Base-by-base conservation (phyloP, 2,329 filamentous ascomycete genomes). In the Xylariaceae sp. region DNA sequence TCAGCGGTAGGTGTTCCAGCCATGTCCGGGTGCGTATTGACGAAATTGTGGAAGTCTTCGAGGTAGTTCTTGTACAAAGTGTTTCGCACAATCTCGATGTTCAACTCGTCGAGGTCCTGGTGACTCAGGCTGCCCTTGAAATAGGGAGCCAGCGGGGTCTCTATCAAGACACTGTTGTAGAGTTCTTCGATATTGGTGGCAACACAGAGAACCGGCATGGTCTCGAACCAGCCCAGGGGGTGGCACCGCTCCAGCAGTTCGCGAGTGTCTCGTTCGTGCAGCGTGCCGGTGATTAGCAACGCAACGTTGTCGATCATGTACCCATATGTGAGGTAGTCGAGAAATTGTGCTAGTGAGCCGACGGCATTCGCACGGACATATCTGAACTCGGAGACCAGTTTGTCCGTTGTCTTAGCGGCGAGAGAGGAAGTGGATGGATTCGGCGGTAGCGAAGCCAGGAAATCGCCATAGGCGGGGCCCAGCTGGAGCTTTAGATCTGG, bases 291-390 rank as follows among this genome's bases (percentile, higher is more conserved):
- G 73, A 99, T 99, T 67, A 99, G 84, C 41, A 99, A 86, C 40
- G 95, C 94, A 51, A 99, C 91, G 67, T 99, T 99, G 76, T 99
- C 94, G 73, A 99, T 99, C 94, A 99, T 99, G 80, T 99, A 99
- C 59, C 91, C 92, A 72, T 99, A 99, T 1, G 94, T 99, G 58
- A 99, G 79, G 73, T 96, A 99, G 73, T 97, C 91, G 83, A 99
- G 91, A 73, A 99, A 99, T 70, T 89, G 91, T 60, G 91, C 87
- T 39, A 96, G 84, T 1, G 91, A 89, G 12, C 94, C 94, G 2
- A 89, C 89, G 31, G 92, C 89, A 70, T 99, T 96, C 59, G 91
- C 91, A 64, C 95, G 89, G 45, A 99, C 81, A 72, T 99, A 99
- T 69, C 91, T 87, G 73, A 99, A 99, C 73, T 99, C 94, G 62